Conservation (phyloP, 176 grass and related monocot genomes). For the Melocanna baccifera region DNA sequence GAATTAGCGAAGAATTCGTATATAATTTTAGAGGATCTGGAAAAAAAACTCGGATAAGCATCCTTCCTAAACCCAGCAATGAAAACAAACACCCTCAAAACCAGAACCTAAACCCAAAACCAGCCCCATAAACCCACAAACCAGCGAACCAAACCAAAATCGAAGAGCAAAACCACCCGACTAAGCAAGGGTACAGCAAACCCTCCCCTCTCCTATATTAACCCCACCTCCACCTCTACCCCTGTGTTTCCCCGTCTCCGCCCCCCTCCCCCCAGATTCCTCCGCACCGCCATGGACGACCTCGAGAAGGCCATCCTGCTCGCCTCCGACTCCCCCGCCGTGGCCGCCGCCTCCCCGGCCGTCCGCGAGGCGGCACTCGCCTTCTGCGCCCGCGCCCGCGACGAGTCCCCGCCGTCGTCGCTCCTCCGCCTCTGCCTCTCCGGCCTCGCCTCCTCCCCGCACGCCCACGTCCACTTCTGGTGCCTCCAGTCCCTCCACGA, state of each 20-base stretch:
- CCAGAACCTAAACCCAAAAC: conserved; percentile 4
- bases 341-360: conserved; percentile 33
- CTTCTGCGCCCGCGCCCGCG: conserved; percentile 70
- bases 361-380: conserved; percentile 76
- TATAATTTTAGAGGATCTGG: too few species aligned
- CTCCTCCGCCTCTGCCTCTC: conserved; percentile 81
- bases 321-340: conserved; percentile 51
- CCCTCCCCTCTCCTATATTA: conserved; percentile 42
- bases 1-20: too few species aligned
- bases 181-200: conserved; percentile 20
- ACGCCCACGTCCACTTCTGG: conserved; percentile 79
- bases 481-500: conserved; percentile 86
- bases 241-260: conserved; percentile 8
- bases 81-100: background rate
- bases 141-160: background rate
- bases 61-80: too few species aligned
- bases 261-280: conserved; percentile 37
- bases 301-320: conserved; percentile 91
- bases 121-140: conserved; percentile 22
- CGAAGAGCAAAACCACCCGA: background rate
- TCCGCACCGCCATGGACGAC: conserved; percentile 77
- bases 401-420: conserved; percentile 51
- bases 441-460: conserved; percentile 59
- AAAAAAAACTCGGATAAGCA: too few species aligned
- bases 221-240: conserved; percentile 8